Percentiles rank a stretch among this genome's conserved stretches.
phyloP scores from a whole-genome alignment of 306 rosid species.

The Cyamopsis tetragonoloba region DNA sequence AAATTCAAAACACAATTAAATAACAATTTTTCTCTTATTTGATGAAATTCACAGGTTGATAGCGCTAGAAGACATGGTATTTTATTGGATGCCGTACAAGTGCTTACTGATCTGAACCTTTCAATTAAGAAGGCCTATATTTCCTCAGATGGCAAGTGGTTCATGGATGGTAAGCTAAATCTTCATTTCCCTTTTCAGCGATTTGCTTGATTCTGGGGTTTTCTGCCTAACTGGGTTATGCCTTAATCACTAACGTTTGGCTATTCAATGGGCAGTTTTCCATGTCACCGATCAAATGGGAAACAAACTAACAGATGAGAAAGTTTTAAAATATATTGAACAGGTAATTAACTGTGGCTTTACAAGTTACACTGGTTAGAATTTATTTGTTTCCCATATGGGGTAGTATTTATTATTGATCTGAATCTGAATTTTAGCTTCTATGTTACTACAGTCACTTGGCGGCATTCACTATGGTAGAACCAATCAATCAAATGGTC shows the following conservation, averaged over 20 bases:
- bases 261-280: slow-evolving; percentile 56
- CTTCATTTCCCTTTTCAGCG: background rate
- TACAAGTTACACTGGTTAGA: background rate
- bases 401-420: background rate
- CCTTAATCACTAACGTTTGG: background rate
- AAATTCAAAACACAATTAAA: background rate
- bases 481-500: slow-evolving; percentile 38
- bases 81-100: slow-evolving; percentile 84
- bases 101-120: slow-evolving; percentile 79
- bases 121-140: slow-evolving; percentile 81
- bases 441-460: slow-evolving; percentile 50
- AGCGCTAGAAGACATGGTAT: slow-evolving; percentile 89
- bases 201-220: background rate
- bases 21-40: background rate
- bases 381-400: background rate
- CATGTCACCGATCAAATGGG: slow-evolving; percentile 84
- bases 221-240: background rate
- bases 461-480: slow-evolving; percentile 53
- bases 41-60: slow-evolving; percentile 56
- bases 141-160: slow-evolving; percentile 93
- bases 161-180: slow-evolving; percentile 84
- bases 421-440: background rate
- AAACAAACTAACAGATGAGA: slow-evolving; percentile 74
- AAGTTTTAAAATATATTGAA: slow-evolving; percentile 66
- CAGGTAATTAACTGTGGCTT: slow-evolving; percentile 51